A percentile compares a stretch with the other conserved stretches of the same genome.
Evolutionary conservation across 1,139 yeast species (phyloP).

Genomic region (Spencermartinsiella ligniputridi): DNA sequence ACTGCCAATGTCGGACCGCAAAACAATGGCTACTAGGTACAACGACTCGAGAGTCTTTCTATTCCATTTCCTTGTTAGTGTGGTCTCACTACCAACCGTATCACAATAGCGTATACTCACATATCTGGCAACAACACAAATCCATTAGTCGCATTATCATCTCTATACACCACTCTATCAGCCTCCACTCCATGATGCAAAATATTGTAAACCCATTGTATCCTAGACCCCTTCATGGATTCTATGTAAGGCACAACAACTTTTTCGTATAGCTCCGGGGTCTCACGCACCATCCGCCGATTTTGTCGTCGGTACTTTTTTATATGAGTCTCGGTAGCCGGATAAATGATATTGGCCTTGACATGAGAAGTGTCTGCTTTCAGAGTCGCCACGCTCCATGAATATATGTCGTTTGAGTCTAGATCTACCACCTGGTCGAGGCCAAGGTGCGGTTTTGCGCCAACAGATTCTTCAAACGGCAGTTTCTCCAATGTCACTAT

Average conservation of each 20-base stretch:
- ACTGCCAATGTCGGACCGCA: conserved; percentile 64
- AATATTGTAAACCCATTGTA: conserved; percentile 90
- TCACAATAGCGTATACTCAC: conserved; percentile 34
- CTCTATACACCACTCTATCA: conserved; percentile 65
- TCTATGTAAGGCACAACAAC: conserved; percentile 72
- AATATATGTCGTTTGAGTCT: conserved; percentile 75
- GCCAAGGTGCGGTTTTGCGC: conserved; percentile 18
- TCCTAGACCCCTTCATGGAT: conserved; percentile 68
- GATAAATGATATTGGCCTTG: conserved; percentile 75
- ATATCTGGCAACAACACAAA: conserved; percentile 41
- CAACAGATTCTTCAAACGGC: conserved; percentile 42
- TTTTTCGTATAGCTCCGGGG: conserved; percentile 65
- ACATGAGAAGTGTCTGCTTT: conserved; percentile 59
- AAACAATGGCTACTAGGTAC: conserved; percentile 75
- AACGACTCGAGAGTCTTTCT: conserved; percentile 61
- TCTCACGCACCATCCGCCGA: conserved; percentile 63
- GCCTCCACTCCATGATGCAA: conserved; percentile 78
- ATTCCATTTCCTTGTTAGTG: conserved; percentile 93
- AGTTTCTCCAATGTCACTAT: conserved; percentile 73
- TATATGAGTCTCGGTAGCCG: conserved; percentile 86
- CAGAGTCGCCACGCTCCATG: conserved; percentile 65
- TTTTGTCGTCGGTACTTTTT: conserved; percentile 61
- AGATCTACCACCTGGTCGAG: conserved; percentile 40
- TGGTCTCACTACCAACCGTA: neutral
- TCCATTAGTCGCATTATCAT: conserved; percentile 49